phyloP scores from a whole-genome alignment of 2,329 filamentous ascomycete species.

The Colletotrichum noveboracense region DNA sequence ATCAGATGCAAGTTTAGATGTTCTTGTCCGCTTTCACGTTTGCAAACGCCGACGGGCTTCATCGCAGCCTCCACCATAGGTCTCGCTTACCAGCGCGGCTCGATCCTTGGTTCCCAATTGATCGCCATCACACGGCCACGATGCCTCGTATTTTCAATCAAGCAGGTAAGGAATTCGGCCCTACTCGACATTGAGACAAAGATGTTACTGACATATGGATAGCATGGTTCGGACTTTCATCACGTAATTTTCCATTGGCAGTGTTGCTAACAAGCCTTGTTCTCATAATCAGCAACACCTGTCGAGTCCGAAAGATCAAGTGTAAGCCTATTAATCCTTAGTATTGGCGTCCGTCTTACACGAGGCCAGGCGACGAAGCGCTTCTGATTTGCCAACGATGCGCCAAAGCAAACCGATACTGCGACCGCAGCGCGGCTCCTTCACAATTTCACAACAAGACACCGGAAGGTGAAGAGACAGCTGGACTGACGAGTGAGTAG shows the following conservation, averaged over 20 bases:
- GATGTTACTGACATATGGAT: not conserved
- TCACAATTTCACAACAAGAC: not conserved
- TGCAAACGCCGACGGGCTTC: not conserved
- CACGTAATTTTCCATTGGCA: no score
- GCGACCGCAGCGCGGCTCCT: conserved; percentile 33
- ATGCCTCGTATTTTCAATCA: conserved; percentile 11
- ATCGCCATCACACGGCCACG: not conserved
- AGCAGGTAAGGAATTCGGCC: not conserved
- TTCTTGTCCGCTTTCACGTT: not conserved
- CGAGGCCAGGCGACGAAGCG: conserved; percentile 33
- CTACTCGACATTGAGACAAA: not conserved
- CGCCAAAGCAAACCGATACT: conserved; percentile 34
- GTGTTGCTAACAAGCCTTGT: not conserved
- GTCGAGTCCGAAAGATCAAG: conserved; percentile 40
- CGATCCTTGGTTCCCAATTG: not conserved
- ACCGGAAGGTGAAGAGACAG: not conserved
- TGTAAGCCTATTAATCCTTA: conserved; percentile 24
- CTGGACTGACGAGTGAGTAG: not conserved
- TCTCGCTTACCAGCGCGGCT: not conserved
- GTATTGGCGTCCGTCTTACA: not conserved
- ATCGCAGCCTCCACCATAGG: not conserved
- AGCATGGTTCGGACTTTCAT: not conserved
- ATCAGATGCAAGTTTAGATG: not conserved
- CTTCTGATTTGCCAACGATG: conserved; percentile 38
- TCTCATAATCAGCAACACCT: conserved; percentile 35